phyloP scores from a whole-genome alignment of 345 rosid genomes.

The Durio zibethinus region DNA sequence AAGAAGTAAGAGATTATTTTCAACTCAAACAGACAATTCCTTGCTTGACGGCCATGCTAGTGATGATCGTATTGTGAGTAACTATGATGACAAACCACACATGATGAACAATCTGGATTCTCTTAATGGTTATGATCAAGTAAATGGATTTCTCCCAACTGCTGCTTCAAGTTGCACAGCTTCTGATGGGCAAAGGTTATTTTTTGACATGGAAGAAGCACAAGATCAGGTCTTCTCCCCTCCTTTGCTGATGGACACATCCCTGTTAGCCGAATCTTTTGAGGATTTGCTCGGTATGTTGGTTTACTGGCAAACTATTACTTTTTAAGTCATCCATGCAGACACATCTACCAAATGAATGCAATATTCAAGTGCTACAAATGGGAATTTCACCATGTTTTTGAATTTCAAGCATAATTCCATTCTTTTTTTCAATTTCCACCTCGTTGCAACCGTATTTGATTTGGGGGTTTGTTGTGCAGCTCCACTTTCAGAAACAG shows the following conservation, averaged over 20 bases:
- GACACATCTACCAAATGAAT: not conserved
- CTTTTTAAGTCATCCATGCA: not conserved
- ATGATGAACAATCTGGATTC: slow-evolving; percentile 60
- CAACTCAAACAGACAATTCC: slow-evolving; percentile 48
- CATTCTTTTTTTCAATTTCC: not conserved
- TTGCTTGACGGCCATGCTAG: slow-evolving; percentile 39
- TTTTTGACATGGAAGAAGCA: slow-evolving; percentile 62
- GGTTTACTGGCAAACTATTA: slow-evolving; percentile 6
- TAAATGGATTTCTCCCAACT: slow-evolving; percentile 66
- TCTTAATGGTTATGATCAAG: slow-evolving; percentile 57
- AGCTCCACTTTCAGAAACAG: slow-evolving; percentile 88
- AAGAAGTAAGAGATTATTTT: slow-evolving; percentile 52
- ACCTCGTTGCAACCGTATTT: not conserved
- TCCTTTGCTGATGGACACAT: slow-evolving; percentile 77
- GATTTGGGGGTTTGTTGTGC: slow-evolving; percentile 24
- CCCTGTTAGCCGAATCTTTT: slow-evolving; percentile 65
- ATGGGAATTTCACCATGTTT: not conserved
- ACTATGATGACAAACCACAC: slow-evolving; percentile 56
- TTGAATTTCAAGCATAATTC: not conserved
- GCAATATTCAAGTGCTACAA: not conserved
- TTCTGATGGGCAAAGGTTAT: slow-evolving; percentile 49
- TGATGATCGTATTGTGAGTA: slow-evolving; percentile 44
- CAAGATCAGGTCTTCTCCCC: slow-evolving; percentile 85
- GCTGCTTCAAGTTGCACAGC: slow-evolving; percentile 54
- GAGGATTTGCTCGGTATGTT: slow-evolving; percentile 91